A percentile compares a stretch with the other conserved stretches of the same genome.
phyloP scores from a whole-genome alignment of 2,329 filamentous ascomycete genomes.

The Fusarium mangiferae region DNA sequence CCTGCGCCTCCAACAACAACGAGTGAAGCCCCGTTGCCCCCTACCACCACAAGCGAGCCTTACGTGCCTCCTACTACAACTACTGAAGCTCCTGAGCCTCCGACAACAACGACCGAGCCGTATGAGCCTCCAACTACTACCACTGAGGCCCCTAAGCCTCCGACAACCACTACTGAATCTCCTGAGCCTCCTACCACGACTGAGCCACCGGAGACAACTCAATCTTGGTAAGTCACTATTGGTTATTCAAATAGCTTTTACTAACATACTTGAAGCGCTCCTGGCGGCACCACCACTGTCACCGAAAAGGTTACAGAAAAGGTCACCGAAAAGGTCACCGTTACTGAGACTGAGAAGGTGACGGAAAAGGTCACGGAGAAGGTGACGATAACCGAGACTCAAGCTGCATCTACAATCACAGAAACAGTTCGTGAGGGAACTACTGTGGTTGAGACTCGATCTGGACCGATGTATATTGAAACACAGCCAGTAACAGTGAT shows the following conservation, averaged over 20 bases:
- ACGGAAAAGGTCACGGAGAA: not conserved
- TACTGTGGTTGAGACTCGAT: slow-evolving; percentile 8
- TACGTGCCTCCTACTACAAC: slow-evolving; percentile 1
- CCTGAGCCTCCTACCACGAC: slow-evolving; percentile 1
- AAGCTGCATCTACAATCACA: slow-evolving; percentile 1
- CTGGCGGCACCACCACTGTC: not conserved
- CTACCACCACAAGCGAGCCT: not conserved
- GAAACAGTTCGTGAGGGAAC: slow-evolving; percentile 4
- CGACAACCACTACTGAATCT: slow-evolving; percentile 1
- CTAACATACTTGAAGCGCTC: slow-evolving; percentile 8
- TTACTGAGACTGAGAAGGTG: not conserved
- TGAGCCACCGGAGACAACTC: not conserved
- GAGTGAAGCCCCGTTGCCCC: not conserved
- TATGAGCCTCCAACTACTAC: not conserved
- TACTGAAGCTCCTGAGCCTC: not conserved
- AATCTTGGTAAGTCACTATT: slow-evolving; percentile 7
- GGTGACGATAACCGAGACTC: slow-evolving; percentile 6
- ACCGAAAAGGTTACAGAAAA: slow-evolving; percentile 3
- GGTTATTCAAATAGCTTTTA: not conserved
- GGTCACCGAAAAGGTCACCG: slow-evolving; percentile 3
- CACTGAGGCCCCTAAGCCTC: not conserved
- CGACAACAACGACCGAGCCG: not conserved
- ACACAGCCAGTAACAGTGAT: slow-evolving; percentile 8
- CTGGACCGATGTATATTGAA: not conserved
- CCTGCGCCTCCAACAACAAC: not conserved